Evolutionary conservation across 345 rosid genomes (phyloP).

Genomic region (Hibiscus mutabilis): DNA sequence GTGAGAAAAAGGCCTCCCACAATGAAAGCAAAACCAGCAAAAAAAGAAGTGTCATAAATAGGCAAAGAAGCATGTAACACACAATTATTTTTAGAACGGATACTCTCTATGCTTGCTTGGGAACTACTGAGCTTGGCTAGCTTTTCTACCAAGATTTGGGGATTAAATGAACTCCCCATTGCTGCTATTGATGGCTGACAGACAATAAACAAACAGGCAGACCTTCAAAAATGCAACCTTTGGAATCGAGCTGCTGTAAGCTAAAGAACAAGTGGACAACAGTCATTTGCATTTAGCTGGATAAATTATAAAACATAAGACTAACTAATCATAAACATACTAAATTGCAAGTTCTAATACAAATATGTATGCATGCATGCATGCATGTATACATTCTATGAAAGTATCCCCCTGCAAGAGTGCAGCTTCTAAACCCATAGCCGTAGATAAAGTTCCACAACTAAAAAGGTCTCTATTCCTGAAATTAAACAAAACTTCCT

Average conservation of each 20-base stretch:
- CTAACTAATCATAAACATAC: neutral
- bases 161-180: constrained; percentile 88
- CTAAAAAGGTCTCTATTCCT: neutral
- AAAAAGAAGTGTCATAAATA: neutral
- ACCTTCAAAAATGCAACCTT: constrained; percentile 20
- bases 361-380: neutral
- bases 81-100: constrained; percentile 38
- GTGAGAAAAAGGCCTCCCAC: neutral
- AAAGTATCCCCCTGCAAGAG: too few relatives aligned
- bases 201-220: constrained; percentile 13
- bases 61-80: neutral
- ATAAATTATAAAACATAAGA: neutral
- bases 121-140: constrained; percentile 82
- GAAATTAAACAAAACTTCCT: neutral
- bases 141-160: constrained; percentile 86
- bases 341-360: neutral
- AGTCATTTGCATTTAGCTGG: neutral
- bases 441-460: too few relatives aligned
- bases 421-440: too few relatives aligned
- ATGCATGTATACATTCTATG: too few relatives aligned
- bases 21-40: constrained; percentile 7
- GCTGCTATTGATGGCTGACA: constrained; percentile 15
- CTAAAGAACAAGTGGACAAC: neutral
- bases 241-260: neutral
- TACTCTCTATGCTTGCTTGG: constrained; percentile 99